Evolutionary conservation across 1,284 basidiomycete species (phyloP), one percentile per base, ranked within the genome.

Genomic region (Waitea zeae): DNA sequence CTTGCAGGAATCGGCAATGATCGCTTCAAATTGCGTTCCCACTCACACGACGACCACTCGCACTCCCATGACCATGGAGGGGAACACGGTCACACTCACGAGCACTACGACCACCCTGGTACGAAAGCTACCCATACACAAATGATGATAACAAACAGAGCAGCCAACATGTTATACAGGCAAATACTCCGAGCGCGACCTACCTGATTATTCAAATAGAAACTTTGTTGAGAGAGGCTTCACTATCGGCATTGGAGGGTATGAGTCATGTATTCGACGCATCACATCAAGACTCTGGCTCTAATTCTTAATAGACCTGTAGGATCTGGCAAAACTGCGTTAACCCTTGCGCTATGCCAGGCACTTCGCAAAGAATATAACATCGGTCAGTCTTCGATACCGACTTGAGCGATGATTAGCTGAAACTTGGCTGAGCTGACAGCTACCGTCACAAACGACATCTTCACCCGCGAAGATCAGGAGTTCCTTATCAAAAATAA

Each of bases 181-280:
- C 32, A 96, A 88, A 54, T 98, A 80, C 50, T 62, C 82, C 14
- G 89, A 97, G 52, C 69, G 93, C 18, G 92, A 97, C 50, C 56
- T 96, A 52, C 93, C 93, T 9, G 80, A 96, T 51, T 96, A 82
- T 50, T 64, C 74, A 5, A 56, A 58, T 2, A 67, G 93, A 26
- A 83, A 92, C 59, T 98, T 90, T 54, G 68, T 75, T 36, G 92
- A 97, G 58, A 64, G 93, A 41, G 92, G 88, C 1, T 98, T 98
- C 57, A 98, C 93, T 0, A 64, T 98, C 38, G 93, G 93, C 3
- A 97, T 97, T 39, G 93, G 93, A 48, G 93, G 92, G 87, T 90
- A 49, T 40, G 72, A 48, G 12, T 36, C 12, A 17, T 31, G 35
- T 12, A 28, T 22, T 35, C 33, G 35, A 29, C 36, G 28, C 19